Evolutionary conservation across 306 rosid genomes (phyloP), one percentile per base, ranked within the genome.

Genomic region (Mimosa bimucronata): DNA sequence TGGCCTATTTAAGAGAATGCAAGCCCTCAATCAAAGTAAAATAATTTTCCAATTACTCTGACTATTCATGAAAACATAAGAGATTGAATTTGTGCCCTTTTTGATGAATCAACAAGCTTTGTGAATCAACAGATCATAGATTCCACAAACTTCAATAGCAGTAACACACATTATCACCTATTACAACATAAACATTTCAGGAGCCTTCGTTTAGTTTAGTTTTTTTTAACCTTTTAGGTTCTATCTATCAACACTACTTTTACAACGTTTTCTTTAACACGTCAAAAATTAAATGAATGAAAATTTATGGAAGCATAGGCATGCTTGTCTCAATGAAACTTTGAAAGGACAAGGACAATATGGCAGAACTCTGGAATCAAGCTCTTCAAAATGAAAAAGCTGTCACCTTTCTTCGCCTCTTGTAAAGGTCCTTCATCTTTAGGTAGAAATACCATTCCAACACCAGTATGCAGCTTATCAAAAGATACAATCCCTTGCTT

Each of bases 401-500:
- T 26, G 34, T 83, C 82, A 95, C 98, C 98, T 85, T 83, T 87
- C 91, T 92, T 91, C 60, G 94, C 98, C 86, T 91, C 88, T 74
- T 91, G 90, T 86, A 60, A n/a, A 62, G 82, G 90, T 68, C 73
- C 79, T 46, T 81, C 96, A 69, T 91, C 92, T 85, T 85, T 79
- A 75, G 98, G 98, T 34, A 95, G 88, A 85, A 95, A 95, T 84
- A 95, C 88, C 98, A 95, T 95, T 82, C 98, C 98, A 80, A 95
- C 96, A 74, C 97, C 98, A 62, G 98, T 89, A 86, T 92, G 98
- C 88, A 88, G 82, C 87, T 91, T 95, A 84, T 95, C 98, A 85
- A 95, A 90, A 53, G 92, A 79, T 82, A 97, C 73, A 83, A 91
- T 90, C 85, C 98, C 98, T 86, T 95, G 97, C 77, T 62, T 73